These are phyloP conservation scores for Lolium multiflorum DNA, from an alignment of 176 grass and related monocot species.

Conservation along the genomic window DNA sequence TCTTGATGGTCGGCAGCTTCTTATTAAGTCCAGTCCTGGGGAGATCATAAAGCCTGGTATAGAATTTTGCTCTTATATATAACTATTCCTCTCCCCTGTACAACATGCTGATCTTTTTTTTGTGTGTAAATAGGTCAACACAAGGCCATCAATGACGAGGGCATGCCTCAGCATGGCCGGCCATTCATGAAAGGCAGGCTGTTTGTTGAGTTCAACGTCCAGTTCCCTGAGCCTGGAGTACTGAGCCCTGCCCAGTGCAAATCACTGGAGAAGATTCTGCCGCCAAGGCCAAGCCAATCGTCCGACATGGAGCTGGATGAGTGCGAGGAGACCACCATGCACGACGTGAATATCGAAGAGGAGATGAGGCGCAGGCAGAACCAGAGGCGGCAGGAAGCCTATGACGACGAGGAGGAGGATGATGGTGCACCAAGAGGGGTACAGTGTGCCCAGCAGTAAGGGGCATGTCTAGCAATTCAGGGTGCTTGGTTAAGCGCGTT, in stretches of 20 bases:
- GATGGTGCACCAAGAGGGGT: constrained; percentile 72
- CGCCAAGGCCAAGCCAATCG: constrained; percentile 50
- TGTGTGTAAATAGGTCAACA: constrained; percentile 63
- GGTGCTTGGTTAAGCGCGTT: not conserved
- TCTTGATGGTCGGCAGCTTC: constrained; percentile 84
- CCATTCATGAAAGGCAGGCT: constrained; percentile 93
- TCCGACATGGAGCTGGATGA: constrained; percentile 72
- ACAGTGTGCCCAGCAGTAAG: constrained; percentile 93
- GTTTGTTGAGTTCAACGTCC: constrained; percentile 82
- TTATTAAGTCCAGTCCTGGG: constrained; percentile 92
- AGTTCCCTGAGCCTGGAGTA: constrained; percentile 68
- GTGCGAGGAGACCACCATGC: constrained; percentile 83
- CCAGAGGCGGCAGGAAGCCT: constrained; percentile 71
- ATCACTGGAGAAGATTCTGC: constrained; percentile 69
- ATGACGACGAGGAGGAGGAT: constrained; percentile 75
- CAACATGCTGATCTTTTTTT: no score
- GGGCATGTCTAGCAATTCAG: not conserved
- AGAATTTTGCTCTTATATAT: constrained; percentile 15
- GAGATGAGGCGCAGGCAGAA: constrained; percentile 84
- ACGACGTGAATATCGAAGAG: constrained; percentile 91
- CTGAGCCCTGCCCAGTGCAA: constrained; percentile 62
- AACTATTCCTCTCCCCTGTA: not conserved
- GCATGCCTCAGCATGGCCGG: constrained; percentile 87
- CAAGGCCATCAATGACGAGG: constrained; percentile 93
- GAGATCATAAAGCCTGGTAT: constrained; percentile 91